phyloP scores from a whole-genome alignment of 1,139 yeast genomes.

The Lodderomyces beijingensis region DNA sequence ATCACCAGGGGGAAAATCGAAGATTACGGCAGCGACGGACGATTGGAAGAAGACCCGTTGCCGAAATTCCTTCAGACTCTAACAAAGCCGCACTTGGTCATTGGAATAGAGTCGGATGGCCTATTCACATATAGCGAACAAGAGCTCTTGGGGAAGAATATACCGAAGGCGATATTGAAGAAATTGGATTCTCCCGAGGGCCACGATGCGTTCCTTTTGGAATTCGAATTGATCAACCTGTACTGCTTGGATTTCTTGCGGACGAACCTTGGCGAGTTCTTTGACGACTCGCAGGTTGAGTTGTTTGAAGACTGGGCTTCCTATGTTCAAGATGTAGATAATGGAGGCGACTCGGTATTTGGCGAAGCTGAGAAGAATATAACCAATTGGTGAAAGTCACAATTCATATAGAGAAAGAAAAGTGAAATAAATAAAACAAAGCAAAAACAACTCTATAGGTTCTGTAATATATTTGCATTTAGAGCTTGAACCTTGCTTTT shows the following conservation, averaged over 20 bases:
- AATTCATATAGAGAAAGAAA: too few relatives aligned
- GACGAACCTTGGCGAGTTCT: conserved; percentile 52
- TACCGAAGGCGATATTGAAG: conserved; percentile 66
- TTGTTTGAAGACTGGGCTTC: conserved; percentile 52
- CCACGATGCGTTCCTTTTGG: conserved; percentile 92
- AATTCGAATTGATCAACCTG: conserved; percentile 75
- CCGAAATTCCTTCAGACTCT: conserved; percentile 48
- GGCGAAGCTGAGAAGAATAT: conserved; percentile 90
- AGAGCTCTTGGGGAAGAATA: conserved; percentile 68
- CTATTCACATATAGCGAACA: conserved; percentile 90
- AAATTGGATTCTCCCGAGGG: conserved; percentile 93
- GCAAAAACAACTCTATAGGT: too few relatives aligned
- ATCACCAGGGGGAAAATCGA: conserved; percentile 71
- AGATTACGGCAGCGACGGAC: conserved; percentile 23
- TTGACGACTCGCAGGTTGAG: conserved; percentile 43
- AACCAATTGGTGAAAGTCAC: conserved; percentile 71
- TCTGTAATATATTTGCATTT: too few relatives aligned
- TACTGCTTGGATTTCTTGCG: conserved; percentile 64
- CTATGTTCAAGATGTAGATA: conserved; percentile 32
- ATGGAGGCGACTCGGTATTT: conserved; percentile 70
- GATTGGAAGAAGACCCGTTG: conserved; percentile 30
- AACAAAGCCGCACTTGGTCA: conserved; percentile 70
- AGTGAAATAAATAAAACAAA: too few relatives aligned
- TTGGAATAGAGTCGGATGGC: conserved; percentile 91
- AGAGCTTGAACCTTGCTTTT: too few relatives aligned